Evolutionary conservation across 2,329 filamentous ascomycete genomes (phyloP).

Genomic region (Xylaria sp.): DNA sequence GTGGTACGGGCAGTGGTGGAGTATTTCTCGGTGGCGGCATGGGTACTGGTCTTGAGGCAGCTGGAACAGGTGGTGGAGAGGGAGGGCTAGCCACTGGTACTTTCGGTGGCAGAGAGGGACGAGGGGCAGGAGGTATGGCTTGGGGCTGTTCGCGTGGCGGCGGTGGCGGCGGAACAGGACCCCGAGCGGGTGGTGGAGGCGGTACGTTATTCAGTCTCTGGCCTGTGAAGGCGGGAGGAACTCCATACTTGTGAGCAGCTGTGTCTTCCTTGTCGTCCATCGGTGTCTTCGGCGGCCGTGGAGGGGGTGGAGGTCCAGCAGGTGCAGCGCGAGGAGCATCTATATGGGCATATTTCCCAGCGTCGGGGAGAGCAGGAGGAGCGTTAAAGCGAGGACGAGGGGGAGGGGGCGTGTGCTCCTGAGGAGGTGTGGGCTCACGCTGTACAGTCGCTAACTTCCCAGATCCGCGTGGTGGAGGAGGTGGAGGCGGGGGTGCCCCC

Average conservation of each 20-base stretch:
- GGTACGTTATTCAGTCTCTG: conserved; percentile 69
- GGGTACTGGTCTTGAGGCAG: conserved; percentile 62
- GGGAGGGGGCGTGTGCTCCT: conserved; percentile 78
- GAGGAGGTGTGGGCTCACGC: conserved; percentile 68
- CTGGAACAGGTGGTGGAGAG: conserved; percentile 60
- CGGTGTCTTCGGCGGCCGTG: conserved; percentile 75
- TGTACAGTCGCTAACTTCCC: conserved; percentile 58
- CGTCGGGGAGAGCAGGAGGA: conserved; percentile 88
- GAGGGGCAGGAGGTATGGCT: conserved; percentile 47
- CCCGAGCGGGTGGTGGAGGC: conserved; percentile 79
- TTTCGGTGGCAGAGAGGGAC: conserved; percentile 58
- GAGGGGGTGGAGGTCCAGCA: conserved; percentile 73
- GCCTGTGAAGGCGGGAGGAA: conserved; percentile 82
- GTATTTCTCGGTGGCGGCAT: conserved; percentile 63
- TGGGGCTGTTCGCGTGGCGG: conserved; percentile 61
- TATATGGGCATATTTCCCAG: conserved; percentile 81
- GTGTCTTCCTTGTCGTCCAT: conserved; percentile 72
- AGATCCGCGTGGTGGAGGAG: conserved; percentile 70
- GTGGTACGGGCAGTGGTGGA: conserved; percentile 53
- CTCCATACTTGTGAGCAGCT: conserved; percentile 70
- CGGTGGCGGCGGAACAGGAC: conserved; percentile 76
- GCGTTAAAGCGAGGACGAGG: conserved; percentile 80
- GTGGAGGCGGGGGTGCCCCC: conserved; percentile 61
- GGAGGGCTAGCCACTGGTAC: conserved; percentile 50
- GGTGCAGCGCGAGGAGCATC: conserved; percentile 57